Base-by-base conservation (phyloP, 2,329 filamentous ascomycete species). In the Alternaria viburni region DNA sequence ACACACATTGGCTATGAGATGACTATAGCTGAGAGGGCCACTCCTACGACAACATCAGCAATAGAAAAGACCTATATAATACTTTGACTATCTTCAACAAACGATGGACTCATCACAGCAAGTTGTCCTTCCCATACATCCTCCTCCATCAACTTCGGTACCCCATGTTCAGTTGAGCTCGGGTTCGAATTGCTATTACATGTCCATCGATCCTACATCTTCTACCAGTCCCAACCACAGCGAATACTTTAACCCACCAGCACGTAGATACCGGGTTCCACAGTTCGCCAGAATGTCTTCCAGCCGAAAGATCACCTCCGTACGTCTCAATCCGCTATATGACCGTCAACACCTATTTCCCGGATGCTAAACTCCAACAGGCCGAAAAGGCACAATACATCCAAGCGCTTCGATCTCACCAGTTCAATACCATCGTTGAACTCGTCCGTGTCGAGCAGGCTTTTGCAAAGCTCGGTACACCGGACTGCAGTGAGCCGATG, bases 361-460 rank as follows among this genome's bases (percentile, higher is more conserved):
- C 49, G 23, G 19, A 52, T 19, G 6, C 13, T 13, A 15, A 15
- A 21, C 23, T 23, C 2, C n/a, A 3, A 2, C 68, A 84, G 81
- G 77, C 79, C 25, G 81, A 84, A 62, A 84, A 84, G 68, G 76
- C 81, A 15, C 85, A 89, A 65, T 84, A 91, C 65, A 87, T 92
- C 66, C 83, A 88, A 23, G 88, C 89, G 1, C 84, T 93, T 21
- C 83, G 83, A 46, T 88, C 87, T 0, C 90, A 91, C 72, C 87
- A 87, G n/a, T 83, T 93, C 76, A 93, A 93, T 75, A 93, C 91
- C 0, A 83, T 93, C 19, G 89, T 88, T 0, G 90, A 91, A 66
- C 86, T 93, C 26, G 89, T 90, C 68, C 88, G 90, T 15, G 89
- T 92, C 69, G 91, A 93, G 76, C 86, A 87, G 59, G 83, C 87